Conservation (phyloP, 2,329 filamentous ascomycete species). For the Pleurostoma richardsiae region DNA sequence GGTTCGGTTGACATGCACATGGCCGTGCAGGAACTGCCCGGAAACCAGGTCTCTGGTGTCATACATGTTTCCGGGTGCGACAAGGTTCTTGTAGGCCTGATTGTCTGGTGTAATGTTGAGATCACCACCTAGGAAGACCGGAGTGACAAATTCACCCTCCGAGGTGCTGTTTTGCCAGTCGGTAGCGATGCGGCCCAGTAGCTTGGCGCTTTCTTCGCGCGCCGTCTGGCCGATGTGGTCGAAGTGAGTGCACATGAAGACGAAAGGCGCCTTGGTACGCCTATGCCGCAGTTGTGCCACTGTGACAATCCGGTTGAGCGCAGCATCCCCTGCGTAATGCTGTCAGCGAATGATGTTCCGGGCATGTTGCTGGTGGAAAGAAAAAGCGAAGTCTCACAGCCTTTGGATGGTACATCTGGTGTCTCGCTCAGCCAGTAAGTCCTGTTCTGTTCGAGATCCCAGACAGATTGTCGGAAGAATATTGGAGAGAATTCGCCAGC, state of each 20-base stretch:
- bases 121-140: constrained; percentile 26
- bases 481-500: constrained; percentile 58
- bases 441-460: constrained; percentile 43
- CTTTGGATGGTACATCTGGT: constrained; percentile 50
- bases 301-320: constrained; percentile 38
- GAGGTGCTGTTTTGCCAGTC: constrained; percentile 13
- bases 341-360: no score
- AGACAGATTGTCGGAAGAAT: constrained; percentile 47
- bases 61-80: constrained; percentile 12
- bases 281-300: constrained; percentile 37
- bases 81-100: constrained; percentile 18
- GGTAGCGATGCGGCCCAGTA: constrained; percentile 23
- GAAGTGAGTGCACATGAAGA: constrained; percentile 48
- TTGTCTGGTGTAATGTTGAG: constrained; percentile 22
- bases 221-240: constrained; percentile 39
- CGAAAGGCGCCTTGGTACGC: constrained; percentile 27
- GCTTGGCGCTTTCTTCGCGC: constrained; percentile 33
- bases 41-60: constrained; percentile 18
- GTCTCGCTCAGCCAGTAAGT: constrained; percentile 61
- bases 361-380: no score
- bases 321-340: constrained; percentile 26
- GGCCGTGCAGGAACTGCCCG: constrained; percentile 13
- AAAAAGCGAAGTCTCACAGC: constrained; percentile 31
- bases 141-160: constrained; percentile 2
- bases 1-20: constrained; percentile 13